These are phyloP conservation scores for Candida succiphila DNA, from an alignment of 805 yeast genomes.

Conservation along the genomic window DNA sequence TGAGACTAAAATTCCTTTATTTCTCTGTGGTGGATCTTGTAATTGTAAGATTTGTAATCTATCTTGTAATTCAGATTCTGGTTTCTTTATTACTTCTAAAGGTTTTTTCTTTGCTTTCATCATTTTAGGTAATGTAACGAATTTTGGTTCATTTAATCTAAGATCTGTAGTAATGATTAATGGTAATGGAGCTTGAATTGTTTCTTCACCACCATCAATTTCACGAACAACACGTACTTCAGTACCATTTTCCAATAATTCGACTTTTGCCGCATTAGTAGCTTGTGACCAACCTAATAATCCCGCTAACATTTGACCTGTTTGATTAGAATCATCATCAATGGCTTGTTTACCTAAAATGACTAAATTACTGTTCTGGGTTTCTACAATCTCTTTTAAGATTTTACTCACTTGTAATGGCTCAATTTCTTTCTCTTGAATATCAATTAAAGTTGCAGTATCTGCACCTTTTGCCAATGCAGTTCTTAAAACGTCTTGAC, in stretches of 20 bases:
- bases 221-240: constrained; percentile 80
- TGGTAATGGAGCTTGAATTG: constrained; percentile 70
- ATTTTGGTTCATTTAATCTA: constrained; percentile 90
- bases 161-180: constrained; percentile 85
- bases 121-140: constrained; percentile 90
- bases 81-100: constrained; percentile 48
- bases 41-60: constrained; percentile 64
- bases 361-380: constrained; percentile 65
- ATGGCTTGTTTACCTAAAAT: constrained; percentile 94
- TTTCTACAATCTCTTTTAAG: constrained; percentile 60
- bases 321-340: constrained; percentile 90
- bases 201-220: constrained; percentile 91
- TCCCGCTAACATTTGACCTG: constrained; percentile 96
- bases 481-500: constrained; percentile 80
- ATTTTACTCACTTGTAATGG: constrained; percentile 88
- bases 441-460: constrained; percentile 70
- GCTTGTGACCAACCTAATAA: constrained; percentile 94
- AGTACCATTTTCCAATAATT: constrained; percentile 39
- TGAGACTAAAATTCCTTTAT: constrained; percentile 72
- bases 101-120: constrained; percentile 99
- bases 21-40: constrained; percentile 77
- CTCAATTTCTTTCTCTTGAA: constrained; percentile 60
- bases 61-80: constrained; percentile 51
- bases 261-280: constrained; percentile 85
- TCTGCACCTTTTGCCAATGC: constrained; percentile 96